Percentiles rank a stretch among this genome's conserved stretches.
Evolutionary conservation across 1,284 basidiomycete species (phyloP).

Genomic region (Heterobasidion annosum): DNA sequence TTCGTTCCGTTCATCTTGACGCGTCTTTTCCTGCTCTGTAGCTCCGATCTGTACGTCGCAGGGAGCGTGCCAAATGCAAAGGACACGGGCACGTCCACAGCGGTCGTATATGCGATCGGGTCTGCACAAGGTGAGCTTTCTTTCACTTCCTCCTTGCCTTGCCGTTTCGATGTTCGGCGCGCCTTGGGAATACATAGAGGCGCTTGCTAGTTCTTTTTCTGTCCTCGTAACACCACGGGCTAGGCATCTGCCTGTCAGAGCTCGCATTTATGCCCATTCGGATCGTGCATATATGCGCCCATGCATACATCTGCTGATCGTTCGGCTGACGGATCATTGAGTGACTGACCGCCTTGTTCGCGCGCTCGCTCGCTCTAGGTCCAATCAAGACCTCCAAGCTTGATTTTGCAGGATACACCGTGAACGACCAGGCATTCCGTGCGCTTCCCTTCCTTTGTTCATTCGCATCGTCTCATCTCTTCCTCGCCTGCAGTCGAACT

Average conservation of each 20-base stretch:
- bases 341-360: no score
- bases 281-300: no score
- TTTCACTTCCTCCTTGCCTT: neutral
- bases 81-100: conserved; percentile 47
- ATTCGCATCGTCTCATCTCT: conserved; percentile 33
- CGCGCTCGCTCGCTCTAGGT: conserved; percentile 20
- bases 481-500: conserved; percentile 37
- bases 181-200: neutral
- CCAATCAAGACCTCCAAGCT: conserved; percentile 43
- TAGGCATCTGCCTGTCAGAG: no score
- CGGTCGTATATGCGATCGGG: conserved; percentile 62
- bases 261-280: no score
- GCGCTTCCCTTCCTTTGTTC: neutral
- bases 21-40: neutral
- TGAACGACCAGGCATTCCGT: conserved; percentile 49
- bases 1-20: neutral
- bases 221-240: no score
- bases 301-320: no score
- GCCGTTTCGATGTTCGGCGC: neutral
- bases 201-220: no score
- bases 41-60: conserved; percentile 56
- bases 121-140: conserved; percentile 42
- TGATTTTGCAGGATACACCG: conserved; percentile 42
- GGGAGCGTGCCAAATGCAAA: conserved; percentile 35
- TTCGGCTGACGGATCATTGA: no score